Conservation (phyloP, 2,329 filamentous ascomycete genomes). For the Claviceps spartinae region DNA sequence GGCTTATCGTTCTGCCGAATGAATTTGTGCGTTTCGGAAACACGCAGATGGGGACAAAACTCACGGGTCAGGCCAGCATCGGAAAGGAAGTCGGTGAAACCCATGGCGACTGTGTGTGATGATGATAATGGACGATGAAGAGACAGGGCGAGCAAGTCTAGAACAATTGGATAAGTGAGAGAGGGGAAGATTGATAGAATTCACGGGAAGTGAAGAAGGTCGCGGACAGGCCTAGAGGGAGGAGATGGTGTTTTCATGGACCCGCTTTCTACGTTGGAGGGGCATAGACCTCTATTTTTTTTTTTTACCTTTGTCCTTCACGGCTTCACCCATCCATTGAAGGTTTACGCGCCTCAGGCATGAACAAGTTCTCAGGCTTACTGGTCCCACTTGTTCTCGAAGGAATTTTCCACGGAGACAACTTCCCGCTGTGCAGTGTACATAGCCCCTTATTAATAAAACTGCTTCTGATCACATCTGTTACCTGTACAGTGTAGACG, state of each 20-base stretch:
- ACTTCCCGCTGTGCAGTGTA: no score
- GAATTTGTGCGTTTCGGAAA: background rate
- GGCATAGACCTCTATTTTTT: conserved; percentile 2
- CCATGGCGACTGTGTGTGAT: conserved; percentile 32
- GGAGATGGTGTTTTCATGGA: conserved; percentile 5
- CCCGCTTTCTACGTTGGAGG: conserved; percentile 5
- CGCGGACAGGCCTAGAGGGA: background rate
- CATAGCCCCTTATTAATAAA: no score
- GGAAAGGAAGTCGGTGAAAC: conserved; percentile 51
- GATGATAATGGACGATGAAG: background rate
- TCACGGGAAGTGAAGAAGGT: background rate
- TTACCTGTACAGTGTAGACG: no score
- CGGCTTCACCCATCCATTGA: background rate
- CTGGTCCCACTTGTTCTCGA: no score
- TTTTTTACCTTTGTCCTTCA: background rate
- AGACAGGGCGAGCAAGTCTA: background rate
- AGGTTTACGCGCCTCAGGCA: background rate
- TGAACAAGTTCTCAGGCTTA: no score
- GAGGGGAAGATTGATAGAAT: background rate
- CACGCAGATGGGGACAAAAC: conserved; percentile 2
- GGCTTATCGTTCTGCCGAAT: background rate
- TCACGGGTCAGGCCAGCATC: conserved; percentile 40
- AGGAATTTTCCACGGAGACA: no score
- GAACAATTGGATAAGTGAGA: background rate
- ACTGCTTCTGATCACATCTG: no score